A percentile compares a stretch with the other conserved stretches of the same genome.
Conservation (phyloP, 805 yeast species). For the Suhomyces vadensis region DNA sequence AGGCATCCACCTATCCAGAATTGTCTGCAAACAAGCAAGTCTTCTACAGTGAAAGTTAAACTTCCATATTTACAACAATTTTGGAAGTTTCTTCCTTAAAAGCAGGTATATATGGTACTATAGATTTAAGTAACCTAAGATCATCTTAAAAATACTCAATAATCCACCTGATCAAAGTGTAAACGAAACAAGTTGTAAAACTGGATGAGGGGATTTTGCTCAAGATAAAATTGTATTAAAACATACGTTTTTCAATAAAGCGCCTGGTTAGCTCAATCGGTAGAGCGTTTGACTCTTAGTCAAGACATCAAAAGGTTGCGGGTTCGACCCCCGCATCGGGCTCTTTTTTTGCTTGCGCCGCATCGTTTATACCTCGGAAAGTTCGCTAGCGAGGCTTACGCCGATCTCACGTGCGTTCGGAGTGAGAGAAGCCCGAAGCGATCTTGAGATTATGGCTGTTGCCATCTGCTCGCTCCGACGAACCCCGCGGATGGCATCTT, state of each 20-base stretch:
- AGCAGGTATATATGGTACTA: too few relatives aligned
- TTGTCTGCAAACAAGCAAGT: too few relatives aligned
- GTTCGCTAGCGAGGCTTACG: slow-evolving; percentile 1
- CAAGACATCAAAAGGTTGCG: slow-evolving; percentile 19
- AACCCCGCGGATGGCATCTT: background rate
- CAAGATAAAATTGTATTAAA: background rate
- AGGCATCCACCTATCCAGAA: too few relatives aligned
- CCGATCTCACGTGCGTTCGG: background rate
- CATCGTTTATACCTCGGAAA: background rate
- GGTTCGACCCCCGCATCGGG: slow-evolving; percentile 23
- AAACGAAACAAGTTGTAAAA: too few relatives aligned
- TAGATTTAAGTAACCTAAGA: too few relatives aligned
- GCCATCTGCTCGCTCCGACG: background rate
- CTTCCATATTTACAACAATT: too few relatives aligned
- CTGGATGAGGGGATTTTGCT: too few relatives aligned
- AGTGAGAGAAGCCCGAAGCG: slow-evolving; percentile 1
- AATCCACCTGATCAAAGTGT: too few relatives aligned
- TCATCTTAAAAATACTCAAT: too few relatives aligned
- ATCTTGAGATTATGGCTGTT: background rate
- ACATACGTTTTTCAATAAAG: background rate
- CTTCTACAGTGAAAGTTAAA: too few relatives aligned
- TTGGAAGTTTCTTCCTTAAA: too few relatives aligned
- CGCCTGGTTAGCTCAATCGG: slow-evolving; percentile 17
- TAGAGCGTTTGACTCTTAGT: slow-evolving; percentile 16
- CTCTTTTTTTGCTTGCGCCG: slow-evolving; percentile 7